Base-by-base conservation (phyloP, 371 early-diverging fungal species). In the Rhizomucor miehei region DNA sequence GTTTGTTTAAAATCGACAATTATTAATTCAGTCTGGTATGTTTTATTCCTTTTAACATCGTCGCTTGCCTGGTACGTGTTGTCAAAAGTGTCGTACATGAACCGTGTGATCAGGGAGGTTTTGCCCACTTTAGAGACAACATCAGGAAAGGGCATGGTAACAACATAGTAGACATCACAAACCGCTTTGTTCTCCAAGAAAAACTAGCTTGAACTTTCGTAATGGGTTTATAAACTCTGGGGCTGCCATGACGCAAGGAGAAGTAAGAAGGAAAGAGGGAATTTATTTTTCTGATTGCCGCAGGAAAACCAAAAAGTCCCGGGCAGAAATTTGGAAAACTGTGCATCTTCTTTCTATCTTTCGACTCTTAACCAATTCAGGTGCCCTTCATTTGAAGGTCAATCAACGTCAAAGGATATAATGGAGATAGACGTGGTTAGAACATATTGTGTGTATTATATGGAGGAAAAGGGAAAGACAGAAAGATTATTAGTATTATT, bases 51-150 rank as follows among this genome's bases (percentile, higher is more conserved):
- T n/a, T n/a, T n/a, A n/a, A n/a, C 8, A 29, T 29, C 8, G 29
- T 29, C 8, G 29, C 29, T 25, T 52, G 56, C 62, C 79, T 90
- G 92, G 66, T 96, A 95, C 19, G 93, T 89, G 60, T 89, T 91
- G 81, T 96, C 95, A 67, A 96, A 96, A 19, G 93, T 93, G 63
- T 95, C 95, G 67, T 96, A 95, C 95, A 96, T 95, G 74, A 96
- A 96, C n/a, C 95, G 86, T n/a, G 97, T 96, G 59, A 98, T 97
- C 44, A 99, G 82, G 6, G 96, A 94, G 3, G 99, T 99, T 70
- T 99, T 99, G 46, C 99, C 99, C 29, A 97, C 98, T 90, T 52
- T 0, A n/a, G 0, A 16, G 20, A 46, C 11, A 37, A 24, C 12
- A 38, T 17, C 8, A 20, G 24, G n/a, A 11, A 23, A 11, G 8